Base-by-base conservation (phyloP, 2,329 filamentous ascomycete species). In the Xylaria multiplex region DNA sequence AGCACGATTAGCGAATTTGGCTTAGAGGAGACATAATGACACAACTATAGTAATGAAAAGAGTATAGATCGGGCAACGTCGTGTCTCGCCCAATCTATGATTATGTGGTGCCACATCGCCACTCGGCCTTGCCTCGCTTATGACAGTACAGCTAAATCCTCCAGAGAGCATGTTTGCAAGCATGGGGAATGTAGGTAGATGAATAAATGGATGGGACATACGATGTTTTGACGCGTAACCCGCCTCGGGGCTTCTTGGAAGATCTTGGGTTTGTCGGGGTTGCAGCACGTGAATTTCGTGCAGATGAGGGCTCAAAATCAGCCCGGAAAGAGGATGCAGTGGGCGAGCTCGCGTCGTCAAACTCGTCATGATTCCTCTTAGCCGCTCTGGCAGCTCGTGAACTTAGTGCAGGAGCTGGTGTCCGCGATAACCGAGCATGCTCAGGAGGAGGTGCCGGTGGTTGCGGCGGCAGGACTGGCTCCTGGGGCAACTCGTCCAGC, bases 161-260 rank as follows among this genome's bases (percentile, higher is more conserved):
- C 63, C 73, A 63, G 68, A 69, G 59, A 69, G 75, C 69, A 77
- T 75, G 71, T 60, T 61, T 52, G 62, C 65, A 64, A 68, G 42
- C 58, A 65, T 67, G 40, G 60, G 59, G 50, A 57, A 59, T 53
- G 65, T 46, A 65, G 32, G 64, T 37, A 53, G 46, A 56, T 42
- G 59, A 67, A 65, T 55, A 48, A 63, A 67, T 63, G 65, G 63
- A 66, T 63, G 46, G 59, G 68, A 89, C 88, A 85, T 81, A 90
- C 89, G 90, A 91, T 77, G 84, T 86, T 80, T 91, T 91, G 75
- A 90, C 84, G 71, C 89, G 88, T 66, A 87, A 82, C 45, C 88
- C 88, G 59, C 84, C 85, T 75, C 87, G 86, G 56, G 83, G 81
- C 78, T 86, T 89, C 82, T 89, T 90, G 66, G 81, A 78, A 37